phyloP scores from a whole-genome alignment of 352 stramenopile species.

The Globisporangium radiosum region DNA sequence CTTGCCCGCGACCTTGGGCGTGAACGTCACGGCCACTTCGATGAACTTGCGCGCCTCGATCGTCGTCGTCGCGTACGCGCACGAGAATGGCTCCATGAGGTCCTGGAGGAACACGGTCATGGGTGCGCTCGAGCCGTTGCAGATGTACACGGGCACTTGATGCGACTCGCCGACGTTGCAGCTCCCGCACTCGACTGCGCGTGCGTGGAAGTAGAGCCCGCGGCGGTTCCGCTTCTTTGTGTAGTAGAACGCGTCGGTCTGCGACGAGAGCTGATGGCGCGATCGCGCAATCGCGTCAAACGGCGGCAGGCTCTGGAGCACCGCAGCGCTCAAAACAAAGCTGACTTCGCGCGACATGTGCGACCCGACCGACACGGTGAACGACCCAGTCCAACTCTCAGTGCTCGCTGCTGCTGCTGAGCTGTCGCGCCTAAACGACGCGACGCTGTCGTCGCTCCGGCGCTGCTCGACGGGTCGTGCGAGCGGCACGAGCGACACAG shows the following conservation, averaged over 20 bases:
- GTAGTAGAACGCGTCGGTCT: slow-evolving; percentile 84
- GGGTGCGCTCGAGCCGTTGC: slow-evolving; percentile 70
- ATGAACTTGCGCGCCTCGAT: slow-evolving; percentile 84
- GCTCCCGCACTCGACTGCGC: slow-evolving; percentile 75
- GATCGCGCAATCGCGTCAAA: slow-evolving; percentile 60
- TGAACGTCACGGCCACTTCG: slow-evolving; percentile 71
- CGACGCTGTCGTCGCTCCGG: slow-evolving; percentile 5
- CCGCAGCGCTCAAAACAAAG: slow-evolving; percentile 42
- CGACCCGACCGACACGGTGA: slow-evolving; percentile 53
- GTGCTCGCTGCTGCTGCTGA: slow-evolving; percentile 2
- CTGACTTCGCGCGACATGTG: slow-evolving; percentile 51
- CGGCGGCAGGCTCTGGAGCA: slow-evolving; percentile 32
- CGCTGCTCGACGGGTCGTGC: slow-evolving; percentile 37
- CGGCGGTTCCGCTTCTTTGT: slow-evolving; percentile 68
- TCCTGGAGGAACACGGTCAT: slow-evolving; percentile 84
- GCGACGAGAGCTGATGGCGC: slow-evolving; percentile 55
- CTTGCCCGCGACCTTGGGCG: slow-evolving; percentile 69
- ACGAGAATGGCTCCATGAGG: slow-evolving; percentile 71
- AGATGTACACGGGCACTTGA: slow-evolving; percentile 80
- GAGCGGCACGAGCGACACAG: slow-evolving; percentile 44
- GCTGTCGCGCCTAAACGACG: not conserved
- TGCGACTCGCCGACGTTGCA: slow-evolving; percentile 68
- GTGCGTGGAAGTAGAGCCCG: slow-evolving; percentile 78
- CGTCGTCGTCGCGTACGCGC: slow-evolving; percentile 64
- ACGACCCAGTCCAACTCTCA: slow-evolving; percentile 56